Conservation (phyloP, 495 filamentous ascomycete species). For the Pseudevernia furfuracea region DNA sequence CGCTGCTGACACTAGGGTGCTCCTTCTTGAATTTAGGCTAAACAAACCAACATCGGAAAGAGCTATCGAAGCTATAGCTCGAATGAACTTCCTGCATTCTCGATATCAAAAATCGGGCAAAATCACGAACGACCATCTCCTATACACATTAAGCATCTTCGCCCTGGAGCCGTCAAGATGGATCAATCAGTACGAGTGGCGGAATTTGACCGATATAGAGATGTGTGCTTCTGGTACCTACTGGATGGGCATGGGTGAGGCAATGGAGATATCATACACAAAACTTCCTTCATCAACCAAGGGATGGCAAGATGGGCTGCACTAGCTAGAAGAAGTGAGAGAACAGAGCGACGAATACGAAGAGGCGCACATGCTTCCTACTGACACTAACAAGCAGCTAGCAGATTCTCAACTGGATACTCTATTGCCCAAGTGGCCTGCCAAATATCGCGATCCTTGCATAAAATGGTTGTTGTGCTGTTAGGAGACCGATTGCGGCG, state of each 20-base stretch:
- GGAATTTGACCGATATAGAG: constrained; percentile 52
- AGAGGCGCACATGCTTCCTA: constrained; percentile 48
- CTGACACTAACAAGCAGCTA: constrained; percentile 40
- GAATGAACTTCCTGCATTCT: constrained; percentile 58
- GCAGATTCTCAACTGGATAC: constrained; percentile 48
- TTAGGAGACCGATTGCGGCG: constrained; percentile 53
- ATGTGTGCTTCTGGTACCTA: constrained; percentile 54
- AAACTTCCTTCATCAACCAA: not conserved
- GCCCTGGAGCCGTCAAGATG: constrained; percentile 49
- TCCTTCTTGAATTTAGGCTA: constrained; percentile 30
- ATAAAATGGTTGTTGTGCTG: constrained; percentile 43
- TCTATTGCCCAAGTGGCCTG: constrained; percentile 47
- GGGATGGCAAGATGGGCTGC: constrained; percentile 51
- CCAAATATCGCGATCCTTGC: constrained; percentile 47
- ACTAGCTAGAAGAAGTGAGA: constrained; percentile 53
- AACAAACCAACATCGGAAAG: constrained; percentile 30
- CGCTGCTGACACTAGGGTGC: constrained; percentile 31
- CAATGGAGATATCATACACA: constrained; percentile 39
- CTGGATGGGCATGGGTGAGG: constrained; percentile 57
- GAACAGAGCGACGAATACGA: constrained; percentile 52
- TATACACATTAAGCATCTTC: constrained; percentile 60
- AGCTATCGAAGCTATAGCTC: constrained; percentile 44
- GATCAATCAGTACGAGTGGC: constrained; percentile 53
- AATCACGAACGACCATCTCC: constrained; percentile 55
- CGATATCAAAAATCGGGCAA: constrained; percentile 48